These are phyloP conservation scores for Trypanosoma congolense DNA, from an alignment of 208 protist species.

Conservation along the genomic window DNA sequence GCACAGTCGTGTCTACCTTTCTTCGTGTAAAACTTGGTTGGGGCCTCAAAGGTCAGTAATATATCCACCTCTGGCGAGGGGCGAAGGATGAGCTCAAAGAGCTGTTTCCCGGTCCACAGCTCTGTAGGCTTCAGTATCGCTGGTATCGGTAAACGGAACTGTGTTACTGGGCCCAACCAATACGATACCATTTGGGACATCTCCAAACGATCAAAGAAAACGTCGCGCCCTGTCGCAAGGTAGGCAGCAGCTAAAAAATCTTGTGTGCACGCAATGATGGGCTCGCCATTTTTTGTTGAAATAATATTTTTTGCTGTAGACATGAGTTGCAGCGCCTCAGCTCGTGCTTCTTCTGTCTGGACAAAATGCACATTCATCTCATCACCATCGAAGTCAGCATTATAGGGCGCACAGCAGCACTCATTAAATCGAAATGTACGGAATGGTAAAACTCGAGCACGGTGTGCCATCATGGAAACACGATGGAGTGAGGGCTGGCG, in stretches of 20 bases:
- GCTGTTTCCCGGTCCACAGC: conserved; percentile 99
- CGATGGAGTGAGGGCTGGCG: conserved; percentile 99
- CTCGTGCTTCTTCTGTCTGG: conserved; percentile 98
- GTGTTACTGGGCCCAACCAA: conserved; percentile 65
- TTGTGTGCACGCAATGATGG: conserved; percentile 98
- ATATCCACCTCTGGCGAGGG: conserved; percentile 48
- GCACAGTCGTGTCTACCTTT: conserved; percentile 53
- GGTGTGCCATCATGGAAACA: conserved; percentile 99
- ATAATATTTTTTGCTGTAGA: conserved; percentile 96
- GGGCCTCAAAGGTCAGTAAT: conserved; percentile 90
- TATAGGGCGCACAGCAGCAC: conserved; percentile 98
- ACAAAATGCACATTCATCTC: conserved; percentile 99
- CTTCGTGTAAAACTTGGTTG: conserved; percentile 86
- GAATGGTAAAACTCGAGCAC: conserved; percentile 92
- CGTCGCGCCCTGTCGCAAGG: conserved; percentile 94
- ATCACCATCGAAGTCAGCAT: conserved; percentile 99
- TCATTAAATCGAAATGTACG: conserved; percentile 99
- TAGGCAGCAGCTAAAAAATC: conserved; percentile 98
- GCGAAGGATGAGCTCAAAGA: conserved; percentile 93
- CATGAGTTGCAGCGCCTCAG: conserved; percentile 97
- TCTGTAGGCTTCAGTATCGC: conserved; percentile 96
- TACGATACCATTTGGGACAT: conserved; percentile 88
- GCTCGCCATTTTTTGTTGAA: conserved; percentile 96
- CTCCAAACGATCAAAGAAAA: conserved; percentile 93
- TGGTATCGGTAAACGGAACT: conserved; percentile 94